Evolutionary conservation across 2,329 filamentous ascomycete genomes (phyloP).

Genomic region (Furcasterigmium furcatum): DNA sequence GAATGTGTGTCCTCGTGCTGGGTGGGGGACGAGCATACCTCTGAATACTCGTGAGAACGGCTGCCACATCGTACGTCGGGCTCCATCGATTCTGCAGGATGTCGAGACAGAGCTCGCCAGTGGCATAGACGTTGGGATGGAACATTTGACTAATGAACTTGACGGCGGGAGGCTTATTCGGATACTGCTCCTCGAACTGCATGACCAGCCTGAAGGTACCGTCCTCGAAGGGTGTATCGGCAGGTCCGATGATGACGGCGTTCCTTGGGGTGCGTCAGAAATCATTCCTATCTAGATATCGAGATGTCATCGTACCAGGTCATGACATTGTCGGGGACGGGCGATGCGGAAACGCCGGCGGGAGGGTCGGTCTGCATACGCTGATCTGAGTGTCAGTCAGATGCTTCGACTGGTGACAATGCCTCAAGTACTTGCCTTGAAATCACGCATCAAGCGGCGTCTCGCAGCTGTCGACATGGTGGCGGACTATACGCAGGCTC

Average conservation of each 20-base stretch:
- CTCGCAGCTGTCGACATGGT: constrained; percentile 85
- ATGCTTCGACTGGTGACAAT: no score
- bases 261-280: constrained; percentile 60
- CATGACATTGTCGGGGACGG: constrained; percentile 96
- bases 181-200: constrained; percentile 99
- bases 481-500: neutral
- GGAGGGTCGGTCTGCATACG: constrained; percentile 99
- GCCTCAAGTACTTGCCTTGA: constrained; percentile 69
- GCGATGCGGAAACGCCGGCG: constrained; percentile 92
- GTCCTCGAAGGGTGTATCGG: constrained; percentile 96
- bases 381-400: constrained; percentile 45
- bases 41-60: constrained; percentile 95
- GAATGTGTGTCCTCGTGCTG: no score
- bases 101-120: constrained; percentile 92
- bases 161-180: constrained; percentile 95
- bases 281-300: neutral
- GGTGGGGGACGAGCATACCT: constrained; percentile 54
- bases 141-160: constrained; percentile 99
- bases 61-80: constrained; percentile 96
- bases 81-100: constrained; percentile 98
- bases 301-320: constrained; percentile 65
- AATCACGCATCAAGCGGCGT: constrained; percentile 97
- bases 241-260: constrained; percentile 94
- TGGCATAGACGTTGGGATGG: constrained; percentile 97
- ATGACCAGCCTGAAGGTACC: constrained; percentile 97